Conservation (phyloP, 1,284 basidiomycete genomes). For the Laetiporus sulphureus region DNA sequence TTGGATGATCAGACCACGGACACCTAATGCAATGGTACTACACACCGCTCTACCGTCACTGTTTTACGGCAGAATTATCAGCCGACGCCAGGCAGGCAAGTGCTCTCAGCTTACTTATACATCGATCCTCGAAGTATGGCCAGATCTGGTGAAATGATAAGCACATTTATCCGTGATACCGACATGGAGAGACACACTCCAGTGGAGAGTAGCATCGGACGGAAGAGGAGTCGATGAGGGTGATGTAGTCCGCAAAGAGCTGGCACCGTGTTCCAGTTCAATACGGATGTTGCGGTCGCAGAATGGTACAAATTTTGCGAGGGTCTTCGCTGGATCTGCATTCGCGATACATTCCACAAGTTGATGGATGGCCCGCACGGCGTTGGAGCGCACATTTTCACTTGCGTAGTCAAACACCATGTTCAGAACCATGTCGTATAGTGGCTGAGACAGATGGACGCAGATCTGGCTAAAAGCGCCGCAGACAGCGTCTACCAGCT, state of each 20-base stretch:
- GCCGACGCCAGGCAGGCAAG: not conserved
- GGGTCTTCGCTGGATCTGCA: slow-evolving; percentile 70
- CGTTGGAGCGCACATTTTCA: slow-evolving; percentile 77
- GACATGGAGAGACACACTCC: slow-evolving; percentile 49
- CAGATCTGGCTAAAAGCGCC: slow-evolving; percentile 74
- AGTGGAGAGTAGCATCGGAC: slow-evolving; percentile 85
- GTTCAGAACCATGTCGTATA: slow-evolving; percentile 79
- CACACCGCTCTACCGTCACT: slow-evolving; percentile 61
- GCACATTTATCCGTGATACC: slow-evolving; percentile 2
- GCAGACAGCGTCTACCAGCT: slow-evolving; percentile 64
- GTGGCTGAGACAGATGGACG: slow-evolving; percentile 73
- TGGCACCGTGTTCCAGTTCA: slow-evolving; percentile 85
- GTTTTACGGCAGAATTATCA: slow-evolving; percentile 4
- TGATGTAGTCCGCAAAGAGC: slow-evolving; percentile 77
- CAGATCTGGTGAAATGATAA: slow-evolving; percentile 37
- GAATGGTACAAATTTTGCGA: slow-evolving; percentile 71
- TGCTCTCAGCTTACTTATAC: slow-evolving; percentile 50
- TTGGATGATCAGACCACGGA: no score
- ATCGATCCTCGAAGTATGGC: slow-evolving; percentile 64
- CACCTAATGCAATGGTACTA: no score
- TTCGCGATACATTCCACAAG: slow-evolving; percentile 85
- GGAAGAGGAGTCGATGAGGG: slow-evolving; percentile 64
- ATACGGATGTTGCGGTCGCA: slow-evolving; percentile 66
- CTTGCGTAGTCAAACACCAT: slow-evolving; percentile 77
- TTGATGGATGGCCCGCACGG: slow-evolving; percentile 82